phyloP scores from a whole-genome alignment of 2,329 filamentous ascomycete genomes.

The Aspergillus oerlinghausenensis region DNA sequence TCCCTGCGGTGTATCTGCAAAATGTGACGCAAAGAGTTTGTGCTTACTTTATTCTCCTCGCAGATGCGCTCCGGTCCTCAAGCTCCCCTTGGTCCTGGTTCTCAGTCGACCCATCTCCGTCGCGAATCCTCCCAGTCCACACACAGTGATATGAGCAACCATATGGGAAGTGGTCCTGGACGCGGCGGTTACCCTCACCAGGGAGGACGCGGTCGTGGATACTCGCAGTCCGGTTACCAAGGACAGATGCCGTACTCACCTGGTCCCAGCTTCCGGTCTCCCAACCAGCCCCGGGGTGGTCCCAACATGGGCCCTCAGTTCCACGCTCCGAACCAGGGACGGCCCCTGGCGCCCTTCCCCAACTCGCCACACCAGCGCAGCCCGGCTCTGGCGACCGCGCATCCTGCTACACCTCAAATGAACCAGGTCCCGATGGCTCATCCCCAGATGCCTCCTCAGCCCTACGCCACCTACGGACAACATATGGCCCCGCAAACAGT shows the following conservation, averaged over 20 bases:
- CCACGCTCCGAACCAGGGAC: conserved; percentile 41
- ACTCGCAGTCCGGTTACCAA: conserved; percentile 50
- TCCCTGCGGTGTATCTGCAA: background rate
- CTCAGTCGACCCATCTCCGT: conserved; percentile 72
- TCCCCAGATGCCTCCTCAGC: conserved; percentile 58
- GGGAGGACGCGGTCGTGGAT: conserved; percentile 55
- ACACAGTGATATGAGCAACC: conserved; percentile 67
- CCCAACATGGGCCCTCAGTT: conserved; percentile 51
- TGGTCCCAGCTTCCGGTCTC: conserved; percentile 48
- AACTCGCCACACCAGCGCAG: conserved; percentile 66
- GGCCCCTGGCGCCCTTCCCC: conserved; percentile 46
- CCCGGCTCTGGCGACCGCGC: conserved; percentile 61
- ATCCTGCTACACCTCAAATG: conserved; percentile 68
- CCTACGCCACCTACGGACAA: conserved; percentile 55
- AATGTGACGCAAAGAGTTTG: background rate
- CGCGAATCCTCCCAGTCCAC: conserved; percentile 81
- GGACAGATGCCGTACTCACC: conserved; percentile 53
- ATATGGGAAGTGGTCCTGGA: conserved; percentile 47
- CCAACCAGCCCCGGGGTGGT: conserved; percentile 48
- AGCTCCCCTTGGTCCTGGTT: conserved; percentile 55
- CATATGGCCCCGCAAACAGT: conserved; percentile 58
- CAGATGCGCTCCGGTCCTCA: conserved; percentile 66
- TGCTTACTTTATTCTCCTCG: conserved; percentile 11
- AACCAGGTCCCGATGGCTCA: conserved; percentile 64
- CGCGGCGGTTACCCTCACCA: conserved; percentile 51